Evolutionary conservation across 345 rosid genomes (phyloP).

Genomic region (Rubroshorea leprosula): DNA sequence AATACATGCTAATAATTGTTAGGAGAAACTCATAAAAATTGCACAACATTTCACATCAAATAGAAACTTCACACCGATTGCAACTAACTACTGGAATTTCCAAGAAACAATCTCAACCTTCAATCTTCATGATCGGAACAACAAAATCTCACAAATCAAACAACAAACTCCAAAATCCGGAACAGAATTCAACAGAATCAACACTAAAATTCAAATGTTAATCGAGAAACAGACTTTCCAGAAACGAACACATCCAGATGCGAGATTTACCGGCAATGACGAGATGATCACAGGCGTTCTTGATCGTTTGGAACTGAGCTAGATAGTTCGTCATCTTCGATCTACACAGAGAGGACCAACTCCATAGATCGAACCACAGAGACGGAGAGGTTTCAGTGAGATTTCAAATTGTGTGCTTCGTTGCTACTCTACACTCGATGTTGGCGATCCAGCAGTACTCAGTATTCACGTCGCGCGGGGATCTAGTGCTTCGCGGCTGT

Average conservation of each 20-base stretch:
- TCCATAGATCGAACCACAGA: constrained; percentile 27
- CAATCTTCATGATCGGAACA: not conserved
- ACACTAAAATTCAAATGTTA: not conserved
- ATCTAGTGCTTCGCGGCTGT: constrained; percentile 3
- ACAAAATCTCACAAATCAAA: not conserved
- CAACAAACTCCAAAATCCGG: not conserved
- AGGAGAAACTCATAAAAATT: not conserved
- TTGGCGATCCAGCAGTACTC: not conserved
- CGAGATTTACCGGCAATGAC: constrained; percentile 64
- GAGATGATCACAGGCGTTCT: constrained; percentile 63
- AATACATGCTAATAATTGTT: constrained; percentile 3
- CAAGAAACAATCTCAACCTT: not conserved
- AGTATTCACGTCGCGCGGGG: not conserved
- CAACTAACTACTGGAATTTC: not conserved
- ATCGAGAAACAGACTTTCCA: constrained; percentile 4
- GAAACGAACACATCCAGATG: constrained; percentile 3
- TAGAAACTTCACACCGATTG: not conserved
- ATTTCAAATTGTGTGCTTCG: not conserved
- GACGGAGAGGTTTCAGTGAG: not conserved
- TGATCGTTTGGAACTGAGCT: constrained; percentile 89
- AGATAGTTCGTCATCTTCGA: constrained; percentile 81
- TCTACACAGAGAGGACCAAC: constrained; percentile 25
- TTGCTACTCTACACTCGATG: not conserved
- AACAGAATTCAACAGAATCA: not conserved
- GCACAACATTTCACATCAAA: not conserved